These are phyloP conservation scores for Venturia aucupariae DNA, from an alignment of 2,329 filamentous ascomycete genomes.

Conservation along the genomic window DNA sequence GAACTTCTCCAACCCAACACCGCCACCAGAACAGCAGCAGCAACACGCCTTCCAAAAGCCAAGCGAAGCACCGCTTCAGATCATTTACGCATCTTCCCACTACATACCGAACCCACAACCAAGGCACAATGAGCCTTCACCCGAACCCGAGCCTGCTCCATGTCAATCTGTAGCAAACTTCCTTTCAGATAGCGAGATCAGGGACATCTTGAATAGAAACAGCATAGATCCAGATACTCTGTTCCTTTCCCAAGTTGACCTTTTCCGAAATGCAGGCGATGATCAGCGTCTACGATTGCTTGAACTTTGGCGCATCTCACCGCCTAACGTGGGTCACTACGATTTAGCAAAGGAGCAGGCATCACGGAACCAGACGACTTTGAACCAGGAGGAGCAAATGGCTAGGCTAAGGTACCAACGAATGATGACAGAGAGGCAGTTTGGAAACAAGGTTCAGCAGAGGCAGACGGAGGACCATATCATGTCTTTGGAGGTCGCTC, in stretches of 20 bases:
- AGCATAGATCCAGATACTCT: slow-evolving; percentile 62
- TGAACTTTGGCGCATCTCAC: slow-evolving; percentile 77
- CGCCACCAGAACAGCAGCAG: slow-evolving; percentile 18
- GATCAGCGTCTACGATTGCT: slow-evolving; percentile 66
- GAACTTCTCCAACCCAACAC: slow-evolving; percentile 30
- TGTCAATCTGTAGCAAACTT: slow-evolving; percentile 15
- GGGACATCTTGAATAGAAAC: slow-evolving; percentile 53
- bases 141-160: slow-evolving; percentile 23
- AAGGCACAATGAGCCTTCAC: slow-evolving; percentile 21
- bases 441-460: neutral
- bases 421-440: slow-evolving; percentile 20
- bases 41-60: slow-evolving; percentile 20
- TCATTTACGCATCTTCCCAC: slow-evolving; percentile 71
- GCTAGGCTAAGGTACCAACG: slow-evolving; percentile 53
- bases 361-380: slow-evolving; percentile 46
- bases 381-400: slow-evolving; percentile 46
- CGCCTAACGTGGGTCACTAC: slow-evolving; percentile 48
- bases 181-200: slow-evolving; percentile 34
- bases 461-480: neutral
- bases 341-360: slow-evolving; percentile 48
- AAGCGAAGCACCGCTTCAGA: neutral
- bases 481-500: neutral
- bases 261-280: slow-evolving; percentile 67
- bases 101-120: slow-evolving; percentile 54
- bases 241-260: slow-evolving; percentile 63